Conservation (phyloP, 2,329 filamentous ascomycete species). For the Triangularia verruculosa region DNA sequence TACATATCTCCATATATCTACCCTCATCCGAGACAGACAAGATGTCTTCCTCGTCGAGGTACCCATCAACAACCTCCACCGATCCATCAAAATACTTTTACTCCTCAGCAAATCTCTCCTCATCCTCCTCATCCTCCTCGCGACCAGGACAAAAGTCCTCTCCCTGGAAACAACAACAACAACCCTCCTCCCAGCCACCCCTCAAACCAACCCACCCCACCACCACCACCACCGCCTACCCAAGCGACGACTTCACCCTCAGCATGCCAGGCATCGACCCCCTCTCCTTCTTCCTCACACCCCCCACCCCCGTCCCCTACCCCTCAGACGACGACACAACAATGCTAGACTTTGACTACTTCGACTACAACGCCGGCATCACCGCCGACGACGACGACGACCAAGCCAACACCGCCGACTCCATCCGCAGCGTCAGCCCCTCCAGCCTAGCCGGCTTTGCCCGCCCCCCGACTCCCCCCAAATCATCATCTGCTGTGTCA, state of each 20-base stretch:
- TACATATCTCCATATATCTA: background rate
- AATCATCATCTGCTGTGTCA: background rate
- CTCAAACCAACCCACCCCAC: constrained; percentile 43
- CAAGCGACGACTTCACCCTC: constrained; percentile 41
- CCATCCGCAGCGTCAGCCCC: constrained; percentile 55
- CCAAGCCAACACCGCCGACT: constrained; percentile 35
- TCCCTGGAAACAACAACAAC: background rate
- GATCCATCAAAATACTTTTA: background rate
- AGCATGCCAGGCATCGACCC: constrained; percentile 49
- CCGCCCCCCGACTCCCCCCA: constrained; percentile 38
- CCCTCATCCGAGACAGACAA: constrained; percentile 6
- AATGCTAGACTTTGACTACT: constrained; percentile 34
- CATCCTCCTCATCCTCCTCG: background rate
- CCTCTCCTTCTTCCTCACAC: constrained; percentile 55
- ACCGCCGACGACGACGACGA: constrained; percentile 48
- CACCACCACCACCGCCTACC: constrained; percentile 42
- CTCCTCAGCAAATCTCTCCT: background rate
- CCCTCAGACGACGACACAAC: constrained; percentile 38
- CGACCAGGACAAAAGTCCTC: background rate
- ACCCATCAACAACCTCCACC: constrained; percentile 38
- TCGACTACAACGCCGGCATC: constrained; percentile 57
- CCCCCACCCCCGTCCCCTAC: constrained; percentile 38
- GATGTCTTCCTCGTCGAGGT: constrained; percentile 37
- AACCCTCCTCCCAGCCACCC: constrained; percentile 46
- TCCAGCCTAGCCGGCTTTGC: constrained; percentile 53